phyloP scores from a whole-genome alignment of 768 basidiomycete genomes.

The Suillus subalutaceus region DNA sequence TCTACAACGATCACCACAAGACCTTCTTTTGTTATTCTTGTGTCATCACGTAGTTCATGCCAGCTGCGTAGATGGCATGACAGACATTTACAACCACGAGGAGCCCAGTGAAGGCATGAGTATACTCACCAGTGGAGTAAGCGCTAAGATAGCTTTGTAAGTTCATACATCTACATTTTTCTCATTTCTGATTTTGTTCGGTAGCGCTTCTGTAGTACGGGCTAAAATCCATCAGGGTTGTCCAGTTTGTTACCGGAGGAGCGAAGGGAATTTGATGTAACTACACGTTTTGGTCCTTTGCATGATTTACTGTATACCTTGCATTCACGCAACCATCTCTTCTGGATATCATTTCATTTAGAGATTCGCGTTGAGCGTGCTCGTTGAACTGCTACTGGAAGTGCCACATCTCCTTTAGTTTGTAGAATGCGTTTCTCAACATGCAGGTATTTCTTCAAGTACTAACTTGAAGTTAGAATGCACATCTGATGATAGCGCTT shows the following conservation, averaged over 20 bases:
- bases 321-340: not conserved
- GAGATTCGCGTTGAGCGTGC: not conserved
- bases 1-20: conserved; percentile 58
- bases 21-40: conserved; percentile 74
- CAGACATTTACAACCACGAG: conserved; percentile 61
- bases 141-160: conserved; percentile 81
- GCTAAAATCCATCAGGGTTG: conserved; percentile 69
- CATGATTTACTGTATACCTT: conserved; percentile 13
- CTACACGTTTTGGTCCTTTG: not conserved
- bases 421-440: not conserved
- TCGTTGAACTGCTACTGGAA: not conserved
- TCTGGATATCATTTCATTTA: not conserved
- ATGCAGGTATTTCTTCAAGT: not conserved
- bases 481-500: conserved; percentile 67
- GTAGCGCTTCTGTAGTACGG: conserved; percentile 71
- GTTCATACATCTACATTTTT: conserved; percentile 24
- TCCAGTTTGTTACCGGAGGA: conserved; percentile 71
- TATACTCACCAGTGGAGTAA: conserved; percentile 46
- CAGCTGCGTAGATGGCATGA: conserved; percentile 68
- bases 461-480: too few relatives aligned
- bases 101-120: conserved; percentile 53
- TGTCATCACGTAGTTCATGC: conserved; percentile 91
- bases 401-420: not conserved
- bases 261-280: conserved; percentile 47
- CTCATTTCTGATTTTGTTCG: conserved; percentile 16